Evolutionary conservation across 371 early-diverging fungal species (phyloP).

Genomic region (Rhizopus stolonifer): DNA sequence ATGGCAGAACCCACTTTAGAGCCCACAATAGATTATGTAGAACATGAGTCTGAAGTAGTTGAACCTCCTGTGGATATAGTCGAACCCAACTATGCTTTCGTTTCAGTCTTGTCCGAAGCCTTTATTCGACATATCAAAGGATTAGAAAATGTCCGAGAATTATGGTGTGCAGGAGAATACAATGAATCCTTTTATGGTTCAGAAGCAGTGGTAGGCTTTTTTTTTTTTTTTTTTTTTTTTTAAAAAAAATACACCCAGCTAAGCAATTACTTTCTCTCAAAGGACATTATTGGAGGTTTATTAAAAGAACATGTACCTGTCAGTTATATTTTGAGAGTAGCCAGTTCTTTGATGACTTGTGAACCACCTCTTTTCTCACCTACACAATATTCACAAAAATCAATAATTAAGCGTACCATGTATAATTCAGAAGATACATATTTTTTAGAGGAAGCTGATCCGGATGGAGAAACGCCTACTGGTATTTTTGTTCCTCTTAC

Average conservation of each 20-base stretch:
- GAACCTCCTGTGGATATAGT: too few species aligned
- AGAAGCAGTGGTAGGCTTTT: conserved; percentile 29
- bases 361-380: conserved; percentile 31
- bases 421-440: conserved; percentile 37
- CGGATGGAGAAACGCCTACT: conserved; percentile 17
- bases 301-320: conserved; percentile 23
- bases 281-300: conserved; percentile 23
- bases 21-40: too few species aligned
- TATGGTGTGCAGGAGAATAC: conserved; percentile 38
- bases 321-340: conserved; percentile 23
- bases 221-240: neutral
- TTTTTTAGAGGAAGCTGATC: conserved; percentile 27
- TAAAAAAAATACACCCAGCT: neutral
- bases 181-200: conserved; percentile 35
- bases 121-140: conserved; percentile 24
- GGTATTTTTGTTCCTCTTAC: conserved; percentile 29
- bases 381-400: conserved; percentile 31
- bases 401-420: conserved; percentile 27
- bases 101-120: conserved; percentile 27
- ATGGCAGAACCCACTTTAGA: conserved; percentile 4
- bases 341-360: conserved; percentile 24
- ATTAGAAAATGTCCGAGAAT: conserved; percentile 28
- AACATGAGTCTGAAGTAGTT: neutral
- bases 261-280: too few species aligned
- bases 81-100: conserved; percentile 25